Evolutionary conservation across 257 asterid species (phyloP), one percentile per base, ranked within the genome.

Genomic region (Cruciata laevipes): DNA sequence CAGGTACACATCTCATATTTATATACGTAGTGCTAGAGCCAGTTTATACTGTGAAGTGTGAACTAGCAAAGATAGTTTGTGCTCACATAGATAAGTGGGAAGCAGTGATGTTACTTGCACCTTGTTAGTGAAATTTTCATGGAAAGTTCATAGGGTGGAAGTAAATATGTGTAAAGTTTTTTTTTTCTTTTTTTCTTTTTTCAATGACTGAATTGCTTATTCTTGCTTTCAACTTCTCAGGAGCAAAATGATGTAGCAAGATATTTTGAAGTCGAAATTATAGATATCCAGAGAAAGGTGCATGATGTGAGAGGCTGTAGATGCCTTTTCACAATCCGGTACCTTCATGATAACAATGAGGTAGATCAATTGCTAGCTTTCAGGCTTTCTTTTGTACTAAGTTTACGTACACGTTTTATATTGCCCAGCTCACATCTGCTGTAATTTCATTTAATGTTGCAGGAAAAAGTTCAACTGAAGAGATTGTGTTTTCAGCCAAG

Each of bases 251-350:
- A 93, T 69, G 83, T 81, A 76, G 95, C 92, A 47, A 80, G 85
- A 76, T 88, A 93, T 76, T 84, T 78, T 37, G 99, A 93, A 69
- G 97, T 96, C 71, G 83, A 61, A 68, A 84, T 94, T 47, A 64
- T 80, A 3, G 87, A 84, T 52, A 83, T 94, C 68, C 85, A 84
- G 75, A 85, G 79, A 80, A 85, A 87, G 79, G 73, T 83, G 85
- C 99, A 94, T 65, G 99, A 94, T 72, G 80, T 90, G 53, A 82
- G 99, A 78, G 99, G 99, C n/a, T 94, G 99, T 78, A 80, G 99
- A 74, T 94, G 97, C 66, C 80, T 86, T 77, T 94, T 88, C 88
- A 76, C 78, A 76, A 81, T 94, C 61, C 79, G 67, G 69, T 94
- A 94, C 47, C 76, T 47, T 77, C 96, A 87, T 76, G 95, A 90